Evolutionary conservation across 805 yeast species (phyloP), one percentile per base, ranked within the genome.

Genomic region (Candida montana): DNA sequence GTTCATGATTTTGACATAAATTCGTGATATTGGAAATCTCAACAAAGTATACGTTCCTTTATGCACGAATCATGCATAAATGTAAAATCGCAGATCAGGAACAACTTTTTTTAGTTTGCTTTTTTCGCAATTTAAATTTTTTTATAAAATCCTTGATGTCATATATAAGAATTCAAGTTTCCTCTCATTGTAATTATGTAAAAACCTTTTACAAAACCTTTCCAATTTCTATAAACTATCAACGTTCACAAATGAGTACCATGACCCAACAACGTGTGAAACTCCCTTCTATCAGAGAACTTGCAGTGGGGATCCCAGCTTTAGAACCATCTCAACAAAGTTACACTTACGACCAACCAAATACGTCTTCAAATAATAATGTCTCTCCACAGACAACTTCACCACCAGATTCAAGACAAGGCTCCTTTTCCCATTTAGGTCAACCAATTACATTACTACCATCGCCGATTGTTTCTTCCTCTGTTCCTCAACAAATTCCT

Each of bases 221-320:
- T n/a, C n/a, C n/a, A n/a, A n/a, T n/a, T n/a, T n/a, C n/a, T n/a
- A n/a, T n/a, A n/a, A n/a, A n/a, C n/a, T n/a, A n/a, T n/a, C n/a
- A n/a, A n/a, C n/a, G n/a, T n/a, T n/a, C n/a, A 7, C 24, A 21
- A 21, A 21, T 21, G 24, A 21, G 11, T 26, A 26, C 11, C 8
- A 38, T 32, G 32, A 3, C 33, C 5, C 31, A 39, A 15, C 30
- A 33, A 21, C 23, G 33, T n/a, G 43, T 42, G 13, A 43, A 28
- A 37, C 29, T 43, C 15, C 47, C 47, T 7, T 43, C 47, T 5
- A 43, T 43, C 15, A 43, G 34, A 18, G 47, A 43, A 23, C 33
- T 43, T n/a, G 42, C 40, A 7, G 32, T 43, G 2, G 47, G 47
- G 10, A 33, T 43, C 12, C 44, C 47, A 7, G 7, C 40, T 9